These are phyloP conservation scores for Saturnispora kantuleensis DNA, from an alignment of 805 yeast species.

Conservation along the genomic window DNA sequence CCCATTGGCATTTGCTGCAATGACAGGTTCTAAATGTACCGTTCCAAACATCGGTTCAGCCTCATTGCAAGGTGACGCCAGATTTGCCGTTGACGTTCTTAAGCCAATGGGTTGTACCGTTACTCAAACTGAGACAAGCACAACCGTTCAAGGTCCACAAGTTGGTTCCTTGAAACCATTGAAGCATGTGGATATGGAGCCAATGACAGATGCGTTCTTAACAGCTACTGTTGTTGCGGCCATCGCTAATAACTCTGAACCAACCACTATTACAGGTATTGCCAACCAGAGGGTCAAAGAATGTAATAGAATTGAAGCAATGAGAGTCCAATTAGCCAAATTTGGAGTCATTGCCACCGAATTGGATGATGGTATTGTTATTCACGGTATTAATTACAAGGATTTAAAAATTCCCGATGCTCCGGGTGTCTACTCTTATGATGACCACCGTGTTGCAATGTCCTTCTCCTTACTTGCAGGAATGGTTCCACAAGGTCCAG, in stretches of 20 bases:
- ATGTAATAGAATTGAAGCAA: slow-evolving; percentile 91
- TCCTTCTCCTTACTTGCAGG: slow-evolving; percentile 85
- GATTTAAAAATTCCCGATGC: slow-evolving; percentile 46
- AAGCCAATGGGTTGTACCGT: slow-evolving; percentile 93
- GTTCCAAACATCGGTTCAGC: slow-evolving; percentile 88
- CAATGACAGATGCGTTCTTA: slow-evolving; percentile 97
- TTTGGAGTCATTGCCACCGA: slow-evolving; percentile 84
- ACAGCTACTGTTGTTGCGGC: slow-evolving; percentile 98
- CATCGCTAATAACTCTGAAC: slow-evolving; percentile 45
- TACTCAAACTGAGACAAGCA: slow-evolving; percentile 69
- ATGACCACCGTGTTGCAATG: slow-evolving; percentile 98
- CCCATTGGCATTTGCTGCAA: slow-evolving; percentile 94
- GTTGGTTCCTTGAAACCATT: slow-evolving; percentile 60
- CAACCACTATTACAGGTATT: slow-evolving; percentile 84
- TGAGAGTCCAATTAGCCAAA: slow-evolving; percentile 80
- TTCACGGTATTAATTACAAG: slow-evolving; percentile 54
- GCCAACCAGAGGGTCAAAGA: slow-evolving; percentile 98
- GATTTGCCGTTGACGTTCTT: slow-evolving; percentile 88
- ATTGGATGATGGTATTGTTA: slow-evolving; percentile 85
- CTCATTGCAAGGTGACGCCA: slow-evolving; percentile 94
- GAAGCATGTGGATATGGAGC: slow-evolving; percentile 88
- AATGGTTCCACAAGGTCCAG: slow-evolving; percentile 40
- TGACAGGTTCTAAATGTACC: slow-evolving; percentile 87
- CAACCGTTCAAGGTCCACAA: slow-evolving; percentile 88
- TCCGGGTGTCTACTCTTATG: slow-evolving; percentile 68